Evolutionary conservation across 2,329 filamentous ascomycete genomes (phyloP).

Genomic region (Penicillium nordicum): DNA sequence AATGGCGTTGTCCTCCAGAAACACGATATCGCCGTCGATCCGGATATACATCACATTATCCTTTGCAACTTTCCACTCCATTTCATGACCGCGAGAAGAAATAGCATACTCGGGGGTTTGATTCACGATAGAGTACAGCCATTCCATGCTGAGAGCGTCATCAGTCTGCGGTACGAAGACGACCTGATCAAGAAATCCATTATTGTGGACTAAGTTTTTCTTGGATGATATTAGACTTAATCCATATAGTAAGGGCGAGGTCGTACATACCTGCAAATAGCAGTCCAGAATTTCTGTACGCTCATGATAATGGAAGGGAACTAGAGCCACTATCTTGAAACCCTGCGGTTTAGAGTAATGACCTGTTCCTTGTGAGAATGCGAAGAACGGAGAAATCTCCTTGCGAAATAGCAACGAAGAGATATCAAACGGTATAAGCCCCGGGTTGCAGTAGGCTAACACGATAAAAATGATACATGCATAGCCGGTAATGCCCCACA

Average conservation of each 20-base stretch:
- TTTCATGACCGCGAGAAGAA: constrained; percentile 8
- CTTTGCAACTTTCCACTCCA: constrained; percentile 17
- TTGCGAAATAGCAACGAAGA: constrained; percentile 21
- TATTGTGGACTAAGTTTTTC: constrained; percentile 40
- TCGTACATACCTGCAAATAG: constrained; percentile 36
- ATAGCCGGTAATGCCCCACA: constrained; percentile 25
- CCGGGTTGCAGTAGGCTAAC: constrained; percentile 20
- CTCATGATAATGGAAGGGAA: constrained; percentile 37
- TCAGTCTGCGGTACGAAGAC: constrained; percentile 43
- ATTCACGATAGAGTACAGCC: constrained; percentile 33
- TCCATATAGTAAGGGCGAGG: no score
- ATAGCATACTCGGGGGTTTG: constrained; percentile 30
- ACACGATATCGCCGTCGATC: constrained; percentile 46
- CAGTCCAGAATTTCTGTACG: constrained; percentile 41
- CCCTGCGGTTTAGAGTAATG: constrained; percentile 34
- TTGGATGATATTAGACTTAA: constrained; percentile 8
- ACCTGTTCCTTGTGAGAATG: constrained; percentile 26
- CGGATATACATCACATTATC: constrained; percentile 40
- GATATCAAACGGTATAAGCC: constrained; percentile 19
- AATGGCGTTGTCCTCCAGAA: constrained; percentile 47
- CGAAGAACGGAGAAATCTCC: constrained; percentile 28
- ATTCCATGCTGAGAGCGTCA: constrained; percentile 35
- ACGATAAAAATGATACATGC: constrained; percentile 22
- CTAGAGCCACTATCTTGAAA: constrained; percentile 39
- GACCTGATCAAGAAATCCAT: constrained; percentile 44